Evolutionary conservation across 176 grass and related monocot genomes (phyloP), one percentile per base, ranked within the genome.

Genomic region (Puya raimondii): DNA sequence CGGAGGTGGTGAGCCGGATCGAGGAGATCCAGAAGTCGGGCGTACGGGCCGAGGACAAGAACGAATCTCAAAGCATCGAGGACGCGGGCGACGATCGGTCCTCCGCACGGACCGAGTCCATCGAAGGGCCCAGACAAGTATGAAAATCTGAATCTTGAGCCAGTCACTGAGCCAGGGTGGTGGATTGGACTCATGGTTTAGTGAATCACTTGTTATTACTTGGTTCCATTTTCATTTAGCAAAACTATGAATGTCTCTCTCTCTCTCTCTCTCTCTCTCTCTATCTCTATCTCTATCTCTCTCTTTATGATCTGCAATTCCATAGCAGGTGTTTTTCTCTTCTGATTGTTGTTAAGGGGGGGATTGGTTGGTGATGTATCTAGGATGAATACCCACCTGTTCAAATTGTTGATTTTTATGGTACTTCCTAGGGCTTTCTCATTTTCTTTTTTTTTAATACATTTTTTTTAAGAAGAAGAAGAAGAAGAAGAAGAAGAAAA

Each of bases 11-110:
- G 61, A 29, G 79, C 1, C 67, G 84, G 57, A 97, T 97, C 50
- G 94, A 92, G 48, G 86, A 93, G 54, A 88, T 97, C 72, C 80
- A 75, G 12, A 76, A 74, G 25, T 85, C 84, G 48, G 75, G 81
- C 52, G 49, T 68, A 66, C 64, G 67, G 25, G 42, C 61, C 10
- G 70, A 63, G 25, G 12, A 70, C 15, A 29, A 49, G 1, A 81
- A 78, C 64, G 72, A 52, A 23, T 79, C 48, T 0, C 48, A 63
- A 47, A 81, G 78, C 80, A 48, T 75, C 9, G 89, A 70, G 21
- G 71, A 80, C 23, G 4, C 0, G 33, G 78, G 67, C 23, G 83
- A 90, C 15, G 88, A 83, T 65, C 77, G 56, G 42, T 72, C 67
- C 61, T 68, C 73, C 42, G 77, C 80, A 73, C 82, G 16, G 53